Percentiles rank a stretch among this genome's conserved stretches.
Evolutionary conservation across 179 eudicot genomes (phyloP).

Genomic region (Silene noctiflora): DNA sequence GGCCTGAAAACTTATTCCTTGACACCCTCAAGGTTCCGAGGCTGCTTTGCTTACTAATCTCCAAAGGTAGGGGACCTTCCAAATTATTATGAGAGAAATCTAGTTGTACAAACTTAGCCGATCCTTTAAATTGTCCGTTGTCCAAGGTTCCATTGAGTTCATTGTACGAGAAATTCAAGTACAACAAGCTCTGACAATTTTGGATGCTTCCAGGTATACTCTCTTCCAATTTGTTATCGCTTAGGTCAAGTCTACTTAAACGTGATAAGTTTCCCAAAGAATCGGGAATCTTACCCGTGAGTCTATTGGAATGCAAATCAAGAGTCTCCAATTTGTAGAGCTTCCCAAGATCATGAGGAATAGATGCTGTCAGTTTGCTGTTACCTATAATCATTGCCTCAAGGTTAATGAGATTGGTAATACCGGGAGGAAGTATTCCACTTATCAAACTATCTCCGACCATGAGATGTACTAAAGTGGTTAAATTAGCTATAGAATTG

Average conservation of each 20-base stretch:
- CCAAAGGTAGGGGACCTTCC: conserved; percentile 15
- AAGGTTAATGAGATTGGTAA: conserved; percentile 21
- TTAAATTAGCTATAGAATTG: conserved; percentile 1
- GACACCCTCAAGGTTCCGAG: conserved; percentile 5
- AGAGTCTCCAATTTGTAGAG: not conserved
- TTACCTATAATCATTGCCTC: not conserved
- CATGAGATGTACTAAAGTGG: not conserved
- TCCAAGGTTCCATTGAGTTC: conserved; percentile 10
- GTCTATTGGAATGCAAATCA: conserved; percentile 10
- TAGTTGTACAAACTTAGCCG: conserved; percentile 7
- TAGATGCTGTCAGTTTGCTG: not conserved
- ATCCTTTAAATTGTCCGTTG: not conserved
- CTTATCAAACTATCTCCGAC: not conserved
- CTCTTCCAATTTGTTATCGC: conserved; percentile 14
- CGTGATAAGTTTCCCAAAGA: conserved; percentile 19
- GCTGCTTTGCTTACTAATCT: not conserved
- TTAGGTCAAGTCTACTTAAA: not conserved
- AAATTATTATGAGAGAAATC: conserved; percentile 3
- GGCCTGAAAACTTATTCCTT: conserved; percentile 2
- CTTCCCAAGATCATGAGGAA: conserved; percentile 18
- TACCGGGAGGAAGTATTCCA: conserved; percentile 16
- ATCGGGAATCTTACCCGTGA: conserved; percentile 18
- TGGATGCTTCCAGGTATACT: conserved; percentile 19
- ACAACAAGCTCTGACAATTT: conserved; percentile 7
- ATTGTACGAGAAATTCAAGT: conserved; percentile 10